Evolutionary conservation across 202 grass and related monocot genomes (phyloP), one percentile per base, ranked within the genome.

Genomic region (Hordeum pubiflorum): DNA sequence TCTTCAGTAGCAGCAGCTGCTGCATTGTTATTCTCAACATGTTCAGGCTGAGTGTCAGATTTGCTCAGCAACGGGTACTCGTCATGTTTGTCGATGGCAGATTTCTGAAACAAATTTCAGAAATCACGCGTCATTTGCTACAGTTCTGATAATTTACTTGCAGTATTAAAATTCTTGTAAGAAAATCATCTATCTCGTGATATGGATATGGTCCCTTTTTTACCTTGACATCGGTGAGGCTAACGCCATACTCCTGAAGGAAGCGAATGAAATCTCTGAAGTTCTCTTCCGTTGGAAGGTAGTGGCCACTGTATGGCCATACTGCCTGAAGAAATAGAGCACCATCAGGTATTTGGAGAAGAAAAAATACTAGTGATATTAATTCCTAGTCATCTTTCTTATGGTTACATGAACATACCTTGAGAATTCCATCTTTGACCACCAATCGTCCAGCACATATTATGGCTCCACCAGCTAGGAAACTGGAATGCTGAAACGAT

Each of bases 251-350:
- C 63, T 96, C 91, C 36, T 76, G 38, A 13, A 99, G 97, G 60
- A 88, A 99, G 18, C 58, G 85, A 13, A 91, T 85, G 69, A 99
- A 99, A 11, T 96, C 97, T 69, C 77, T 87, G 89, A 99, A 96
- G 70, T 99, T 94, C 75, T 99, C 97, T 76, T 96, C 89, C 0
- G 92, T 99, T 17, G 97, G 97, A 41, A 89, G 91, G 83, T 99
- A 99, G 83, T 99, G 97, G 22, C 97, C 97, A 81, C 97, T 99
- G 77, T 99, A 96, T 40, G 92, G 92, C 97, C 97, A 96, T 79
- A 96, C 76, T 75, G 91, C 97, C 97, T 99, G 76, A 82, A 83
- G 61, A 87, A 78, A 72, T 5, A 58, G 6, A 63, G 77, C 14
- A 23, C 41, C 37, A 9, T 56, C 50, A 33, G 81, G 58, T 69